Conservation (phyloP, 768 basidiomycete genomes). For the Chlorophyllum brunneum region DNA sequence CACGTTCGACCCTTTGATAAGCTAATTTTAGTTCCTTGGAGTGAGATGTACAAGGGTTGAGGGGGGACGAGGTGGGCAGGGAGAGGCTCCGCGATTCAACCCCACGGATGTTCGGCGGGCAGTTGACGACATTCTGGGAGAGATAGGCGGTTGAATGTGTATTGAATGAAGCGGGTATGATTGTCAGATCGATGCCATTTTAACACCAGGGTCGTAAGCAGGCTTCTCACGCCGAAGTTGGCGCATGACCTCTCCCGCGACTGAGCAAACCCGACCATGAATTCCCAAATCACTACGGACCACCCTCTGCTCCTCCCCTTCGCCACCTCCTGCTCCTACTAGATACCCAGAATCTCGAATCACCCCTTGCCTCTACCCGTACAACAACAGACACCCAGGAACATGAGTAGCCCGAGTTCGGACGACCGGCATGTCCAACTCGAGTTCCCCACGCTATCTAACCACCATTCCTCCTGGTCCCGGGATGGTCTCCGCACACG, state of each 20-base stretch:
- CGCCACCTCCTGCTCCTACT: too few relatives aligned
- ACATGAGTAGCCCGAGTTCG: background rate
- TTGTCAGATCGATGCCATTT: too few relatives aligned
- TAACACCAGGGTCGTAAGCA: too few relatives aligned
- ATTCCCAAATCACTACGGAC: too few relatives aligned
- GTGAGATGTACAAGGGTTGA: slow-evolving; percentile 55
- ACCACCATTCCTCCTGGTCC: background rate
- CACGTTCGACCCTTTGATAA: slow-evolving; percentile 5
- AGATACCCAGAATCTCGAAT: too few relatives aligned
- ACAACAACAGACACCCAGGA: too few relatives aligned
- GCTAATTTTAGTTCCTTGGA: slow-evolving; percentile 44
- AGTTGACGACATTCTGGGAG: slow-evolving; percentile 28
- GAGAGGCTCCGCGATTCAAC: slow-evolving; percentile 34
- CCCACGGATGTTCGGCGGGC: slow-evolving; percentile 41
- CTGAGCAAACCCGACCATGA: too few relatives aligned
- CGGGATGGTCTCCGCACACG: slow-evolving; percentile 4
- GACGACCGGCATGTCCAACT: slow-evolving; percentile 1
- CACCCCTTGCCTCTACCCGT: too few relatives aligned
- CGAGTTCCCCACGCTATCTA: slow-evolving; percentile 1
- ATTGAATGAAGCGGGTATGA: too few relatives aligned
- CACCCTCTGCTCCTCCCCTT: too few relatives aligned
- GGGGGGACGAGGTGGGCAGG: slow-evolving; percentile 13
- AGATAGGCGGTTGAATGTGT: slow-evolving; percentile 11
- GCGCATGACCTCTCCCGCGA: too few relatives aligned
- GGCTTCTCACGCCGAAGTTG: too few relatives aligned